Percentiles rank a stretch among this genome's conserved stretches.
Conservation (phyloP, 805 yeast genomes). For the Lachancea mirantina region DNA sequence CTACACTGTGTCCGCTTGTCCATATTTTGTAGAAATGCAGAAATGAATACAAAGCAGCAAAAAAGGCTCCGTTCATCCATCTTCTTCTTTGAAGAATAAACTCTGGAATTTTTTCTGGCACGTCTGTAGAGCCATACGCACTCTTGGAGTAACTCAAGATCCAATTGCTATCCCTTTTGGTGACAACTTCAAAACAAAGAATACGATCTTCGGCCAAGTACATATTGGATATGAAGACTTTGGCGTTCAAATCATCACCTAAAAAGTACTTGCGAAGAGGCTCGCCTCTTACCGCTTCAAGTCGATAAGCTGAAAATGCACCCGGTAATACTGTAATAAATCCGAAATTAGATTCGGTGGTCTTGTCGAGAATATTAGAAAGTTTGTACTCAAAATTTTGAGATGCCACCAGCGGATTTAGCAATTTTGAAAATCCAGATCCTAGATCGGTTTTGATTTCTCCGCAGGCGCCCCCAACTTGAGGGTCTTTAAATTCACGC, state of each 20-base stretch:
- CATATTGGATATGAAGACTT: slow-evolving; percentile 92
- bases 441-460: slow-evolving; percentile 88
- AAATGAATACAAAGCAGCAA: slow-evolving; percentile 85
- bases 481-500: slow-evolving; percentile 72
- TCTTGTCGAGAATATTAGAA: slow-evolving; percentile 90
- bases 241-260: slow-evolving; percentile 78
- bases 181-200: slow-evolving; percentile 90
- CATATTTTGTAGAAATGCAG: slow-evolving; percentile 71
- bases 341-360: slow-evolving; percentile 92
- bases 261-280: slow-evolving; percentile 87
- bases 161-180: slow-evolving; percentile 69
- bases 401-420: slow-evolving; percentile 89
- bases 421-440: slow-evolving; percentile 41
- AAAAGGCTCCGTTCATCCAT: slow-evolving; percentile 95
- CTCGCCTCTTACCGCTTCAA: slow-evolving; percentile 70
- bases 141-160: slow-evolving; percentile 75
- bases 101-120: slow-evolving; percentile 81
- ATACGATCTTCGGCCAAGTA: slow-evolving; percentile 95
- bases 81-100: slow-evolving; percentile 87
- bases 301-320: slow-evolving; percentile 92
- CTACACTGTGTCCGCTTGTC: slow-evolving; percentile 64
- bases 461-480: slow-evolving; percentile 97
- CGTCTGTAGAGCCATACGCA: slow-evolving; percentile 93
- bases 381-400: slow-evolving; percentile 96
- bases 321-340: slow-evolving; percentile 93